A percentile compares a stretch with the other conserved stretches of the same genome.
Evolutionary conservation across 306 rosid genomes (phyloP).

Genomic region (Senna tora): DNA sequence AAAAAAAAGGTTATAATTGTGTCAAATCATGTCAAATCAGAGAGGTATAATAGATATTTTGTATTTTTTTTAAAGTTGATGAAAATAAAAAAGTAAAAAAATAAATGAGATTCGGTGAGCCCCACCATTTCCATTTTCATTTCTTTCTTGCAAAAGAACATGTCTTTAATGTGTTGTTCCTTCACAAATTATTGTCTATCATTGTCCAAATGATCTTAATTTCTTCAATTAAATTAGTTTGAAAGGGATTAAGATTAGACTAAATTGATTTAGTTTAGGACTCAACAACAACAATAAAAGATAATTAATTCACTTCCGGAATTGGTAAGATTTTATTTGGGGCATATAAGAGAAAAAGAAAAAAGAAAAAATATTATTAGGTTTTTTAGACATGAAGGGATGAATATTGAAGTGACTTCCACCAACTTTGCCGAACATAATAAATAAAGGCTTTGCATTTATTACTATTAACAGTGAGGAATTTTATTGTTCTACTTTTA

Average conservation of each 20-base stretch:
- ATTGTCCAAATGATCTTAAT: conserved; percentile 3
- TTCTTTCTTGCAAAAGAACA: no score
- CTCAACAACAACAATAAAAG: neutral
- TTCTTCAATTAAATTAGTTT: neutral
- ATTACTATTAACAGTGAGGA: conserved; percentile 28
- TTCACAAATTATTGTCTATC: neutral
- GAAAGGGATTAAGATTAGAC: neutral
- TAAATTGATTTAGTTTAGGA: neutral
- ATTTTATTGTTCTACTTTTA: no score
- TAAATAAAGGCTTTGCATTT: conserved; percentile 40
- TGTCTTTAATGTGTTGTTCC: no score
- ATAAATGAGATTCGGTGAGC: no score
- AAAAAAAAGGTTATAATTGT: no score
- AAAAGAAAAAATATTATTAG: neutral
- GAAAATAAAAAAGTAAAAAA: no score
- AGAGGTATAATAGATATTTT: no score
- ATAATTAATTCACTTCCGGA: neutral
- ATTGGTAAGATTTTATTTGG: no score
- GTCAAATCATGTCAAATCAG: no score
- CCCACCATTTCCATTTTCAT: no score
- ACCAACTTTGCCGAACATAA: conserved; percentile 43
- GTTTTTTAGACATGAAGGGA: conserved; percentile 1
- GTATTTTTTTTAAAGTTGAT: no score
- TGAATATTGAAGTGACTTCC: conserved; percentile 6
- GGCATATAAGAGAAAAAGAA: neutral